phyloP scores from a whole-genome alignment of 2,329 filamentous ascomycete genomes.

The Botrytis aclada region DNA sequence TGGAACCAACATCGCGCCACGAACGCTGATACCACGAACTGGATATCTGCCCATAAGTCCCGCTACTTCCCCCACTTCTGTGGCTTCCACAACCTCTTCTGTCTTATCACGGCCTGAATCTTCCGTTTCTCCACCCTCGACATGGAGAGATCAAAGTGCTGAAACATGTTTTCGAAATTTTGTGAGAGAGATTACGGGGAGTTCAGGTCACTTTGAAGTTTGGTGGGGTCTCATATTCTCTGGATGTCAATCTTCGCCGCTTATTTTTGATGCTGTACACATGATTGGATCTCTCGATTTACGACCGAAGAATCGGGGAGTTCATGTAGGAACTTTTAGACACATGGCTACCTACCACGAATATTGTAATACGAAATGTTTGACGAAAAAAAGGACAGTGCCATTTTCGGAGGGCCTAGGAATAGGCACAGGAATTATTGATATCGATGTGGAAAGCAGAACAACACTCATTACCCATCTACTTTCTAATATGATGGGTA shows the following conservation, averaged over 20 bases:
- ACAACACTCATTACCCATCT: conserved; percentile 12
- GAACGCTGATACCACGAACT: neutral
- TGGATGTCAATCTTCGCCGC: conserved; percentile 1
- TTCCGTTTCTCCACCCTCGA: neutral
- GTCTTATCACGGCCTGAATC: neutral
- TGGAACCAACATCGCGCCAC: conserved; percentile 6
- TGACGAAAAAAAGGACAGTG: conserved; percentile 19
- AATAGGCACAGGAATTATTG: neutral
- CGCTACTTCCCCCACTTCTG: neutral
- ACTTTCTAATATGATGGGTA: conserved; percentile 10
- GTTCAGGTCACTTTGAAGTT: conserved; percentile 1
- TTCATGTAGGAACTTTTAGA: conserved; percentile 25
- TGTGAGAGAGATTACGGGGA: conserved; percentile 8
- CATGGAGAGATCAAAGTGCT: neutral
- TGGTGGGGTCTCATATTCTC: conserved; percentile 13
- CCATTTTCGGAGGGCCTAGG: neutral
- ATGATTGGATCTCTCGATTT: conserved; percentile 18
- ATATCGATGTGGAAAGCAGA: conserved; percentile 5
- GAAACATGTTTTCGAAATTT: conserved; percentile 15
- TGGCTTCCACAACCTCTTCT: conserved; percentile 9
- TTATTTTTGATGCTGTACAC: conserved; percentile 12
- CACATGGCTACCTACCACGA: conserved; percentile 28
- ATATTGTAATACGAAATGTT: conserved; percentile 27
- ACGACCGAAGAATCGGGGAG: conserved; percentile 20
- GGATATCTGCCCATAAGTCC: conserved; percentile 14